Evolutionary conservation across 306 rosid genomes (phyloP).

Genomic region (Pterocarpus santalinus): DNA sequence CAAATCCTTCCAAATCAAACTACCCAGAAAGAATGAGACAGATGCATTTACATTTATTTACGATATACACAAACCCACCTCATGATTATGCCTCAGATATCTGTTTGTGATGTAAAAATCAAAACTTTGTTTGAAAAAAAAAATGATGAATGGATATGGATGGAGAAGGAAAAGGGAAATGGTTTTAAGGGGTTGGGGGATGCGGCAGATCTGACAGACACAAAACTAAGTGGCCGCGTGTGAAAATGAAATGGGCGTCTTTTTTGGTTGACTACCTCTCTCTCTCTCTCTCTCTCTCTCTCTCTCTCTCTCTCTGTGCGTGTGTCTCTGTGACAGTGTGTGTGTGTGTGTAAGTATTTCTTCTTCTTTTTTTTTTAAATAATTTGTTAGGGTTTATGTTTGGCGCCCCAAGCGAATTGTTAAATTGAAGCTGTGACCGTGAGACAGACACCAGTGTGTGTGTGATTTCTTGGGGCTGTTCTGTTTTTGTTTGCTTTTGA

Average conservation of each 20-base stretch:
- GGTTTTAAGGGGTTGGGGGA: background rate
- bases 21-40: background rate
- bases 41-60: constrained; percentile 33
- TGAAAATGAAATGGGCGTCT: constrained; percentile 45
- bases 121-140: background rate
- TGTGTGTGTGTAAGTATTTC: constrained; percentile 39
- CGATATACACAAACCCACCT: constrained; percentile 8
- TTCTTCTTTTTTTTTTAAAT: constrained; percentile 10
- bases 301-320: background rate
- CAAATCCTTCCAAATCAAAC: background rate
- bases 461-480: background rate
- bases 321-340: background rate
- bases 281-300: constrained; percentile 1
- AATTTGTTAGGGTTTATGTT: background rate
- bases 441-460: background rate
- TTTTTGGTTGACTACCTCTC: constrained; percentile 14
- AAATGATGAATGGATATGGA: constrained; percentile 15
- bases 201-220: constrained; percentile 49
- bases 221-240: constrained; percentile 3
- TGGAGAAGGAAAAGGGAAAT: constrained; percentile 1
- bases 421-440: constrained; percentile 48
- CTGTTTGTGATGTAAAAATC: background rate
- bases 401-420: constrained; percentile 53
- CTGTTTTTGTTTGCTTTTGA: background rate
- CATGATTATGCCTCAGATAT: background rate